Evolutionary conservation across 495 filamentous ascomycete species (phyloP).

Genomic region (Tuber indicum): DNA sequence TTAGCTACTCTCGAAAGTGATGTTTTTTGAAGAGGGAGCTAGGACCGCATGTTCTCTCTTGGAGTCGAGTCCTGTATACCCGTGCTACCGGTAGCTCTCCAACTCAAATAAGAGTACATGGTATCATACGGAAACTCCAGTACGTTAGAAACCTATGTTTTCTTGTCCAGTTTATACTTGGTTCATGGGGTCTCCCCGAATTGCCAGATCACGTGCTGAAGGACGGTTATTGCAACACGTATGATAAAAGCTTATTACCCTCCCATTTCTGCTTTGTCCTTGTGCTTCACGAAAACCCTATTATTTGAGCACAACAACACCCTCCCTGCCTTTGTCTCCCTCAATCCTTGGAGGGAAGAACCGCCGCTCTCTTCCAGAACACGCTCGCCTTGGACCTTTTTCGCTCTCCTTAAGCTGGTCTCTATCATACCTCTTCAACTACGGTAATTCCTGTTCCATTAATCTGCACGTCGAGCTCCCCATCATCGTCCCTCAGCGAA

Average conservation of each 20-base stretch:
- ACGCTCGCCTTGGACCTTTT: not conserved
- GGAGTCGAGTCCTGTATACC: no score
- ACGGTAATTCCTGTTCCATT: not conserved
- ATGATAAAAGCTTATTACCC: not conserved
- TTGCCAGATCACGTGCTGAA: not conserved
- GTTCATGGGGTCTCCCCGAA: not conserved
- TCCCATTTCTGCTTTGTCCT: not conserved
- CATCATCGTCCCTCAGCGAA: not conserved
- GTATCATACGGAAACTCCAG: no score
- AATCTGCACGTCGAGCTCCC: not conserved
- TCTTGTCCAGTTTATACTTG: not conserved
- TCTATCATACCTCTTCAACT: not conserved
- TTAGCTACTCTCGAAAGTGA: no score
- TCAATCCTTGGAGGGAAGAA: not conserved
- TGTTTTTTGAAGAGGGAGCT: no score
- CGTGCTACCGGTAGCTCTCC: no score
- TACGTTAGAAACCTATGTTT: not conserved
- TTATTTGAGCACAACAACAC: not conserved
- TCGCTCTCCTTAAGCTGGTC: not conserved
- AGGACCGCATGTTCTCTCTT: no score
- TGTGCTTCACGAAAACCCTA: not conserved
- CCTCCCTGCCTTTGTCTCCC: not conserved
- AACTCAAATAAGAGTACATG: no score
- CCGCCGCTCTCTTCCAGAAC: not conserved
- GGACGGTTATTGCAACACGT: not conserved